phyloP scores from a whole-genome alignment of 164 flowering plant species.

The Houttuynia cordata region DNA sequence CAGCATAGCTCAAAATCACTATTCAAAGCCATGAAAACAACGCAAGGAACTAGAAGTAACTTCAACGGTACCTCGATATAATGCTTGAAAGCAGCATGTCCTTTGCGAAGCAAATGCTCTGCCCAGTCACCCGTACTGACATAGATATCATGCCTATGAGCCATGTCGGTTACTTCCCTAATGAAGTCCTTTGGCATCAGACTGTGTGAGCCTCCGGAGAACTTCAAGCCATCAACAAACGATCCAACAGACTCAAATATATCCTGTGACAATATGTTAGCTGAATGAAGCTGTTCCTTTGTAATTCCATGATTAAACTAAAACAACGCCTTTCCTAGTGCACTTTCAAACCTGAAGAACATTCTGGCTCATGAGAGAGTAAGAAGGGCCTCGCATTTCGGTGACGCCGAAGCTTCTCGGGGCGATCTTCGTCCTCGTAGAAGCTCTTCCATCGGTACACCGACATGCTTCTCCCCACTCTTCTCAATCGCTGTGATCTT shows the following conservation, averaged over 20 bases:
- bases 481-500: too few species aligned
- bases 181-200: conserved; percentile 52
- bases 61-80: conserved; percentile 47
- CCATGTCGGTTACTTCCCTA: conserved; percentile 57
- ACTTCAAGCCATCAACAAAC: conserved; percentile 84
- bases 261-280: conserved; percentile 31
- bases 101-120: conserved; percentile 54
- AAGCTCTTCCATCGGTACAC: conserved; percentile 66
- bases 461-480: conserved; percentile 24
- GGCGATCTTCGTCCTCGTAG: conserved; percentile 72
- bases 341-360: conserved; percentile 37
- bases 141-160: conserved; percentile 75
- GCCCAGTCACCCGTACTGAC: conserved; percentile 95
- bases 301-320: background rate
- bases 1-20: background rate
- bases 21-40: background rate
- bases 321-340: background rate
- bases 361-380: conserved; percentile 33
- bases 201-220: conserved; percentile 72
- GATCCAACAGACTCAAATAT: conserved; percentile 77
- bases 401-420: conserved; percentile 77
- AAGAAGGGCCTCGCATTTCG: conserved; percentile 64
- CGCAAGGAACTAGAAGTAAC: background rate
- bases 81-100: conserved; percentile 60
- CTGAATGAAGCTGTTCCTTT: background rate